These are phyloP conservation scores for Gymnopus androsaceus DNA, from an alignment of 1,284 basidiomycete genomes.

Conservation along the genomic window DNA sequence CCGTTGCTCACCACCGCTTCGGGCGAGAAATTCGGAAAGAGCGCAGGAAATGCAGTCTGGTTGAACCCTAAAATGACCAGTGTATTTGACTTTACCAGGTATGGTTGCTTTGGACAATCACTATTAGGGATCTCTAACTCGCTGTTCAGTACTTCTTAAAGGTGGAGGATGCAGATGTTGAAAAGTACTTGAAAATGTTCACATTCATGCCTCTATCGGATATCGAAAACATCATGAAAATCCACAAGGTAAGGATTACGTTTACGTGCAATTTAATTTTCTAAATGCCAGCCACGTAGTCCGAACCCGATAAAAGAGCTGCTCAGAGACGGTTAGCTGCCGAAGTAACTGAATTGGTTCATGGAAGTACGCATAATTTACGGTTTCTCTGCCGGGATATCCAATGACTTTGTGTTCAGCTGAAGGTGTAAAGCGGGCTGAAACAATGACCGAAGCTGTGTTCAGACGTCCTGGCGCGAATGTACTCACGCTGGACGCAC, in stretches of 20 bases:
- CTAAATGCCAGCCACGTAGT: conserved; percentile 36
- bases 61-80: conserved; percentile 76
- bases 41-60: conserved; percentile 95
- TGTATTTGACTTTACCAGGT: conserved; percentile 90
- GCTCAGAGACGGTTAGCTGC: conserved; percentile 84
- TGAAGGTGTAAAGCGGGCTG: conserved; percentile 48
- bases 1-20: conserved; percentile 88
- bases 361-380: conserved; percentile 62
- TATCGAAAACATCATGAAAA: conserved; percentile 59
- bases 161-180: conserved; percentile 81
- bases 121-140: conserved; percentile 6
- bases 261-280: not conserved
- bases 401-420: conserved; percentile 26
- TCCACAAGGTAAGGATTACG: conserved; percentile 55
- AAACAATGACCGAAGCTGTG: conserved; percentile 60
- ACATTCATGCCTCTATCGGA: conserved; percentile 71
- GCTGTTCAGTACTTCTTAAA: conserved; percentile 82
- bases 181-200: conserved; percentile 80
- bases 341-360: conserved; percentile 88
- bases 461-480: conserved; percentile 54
- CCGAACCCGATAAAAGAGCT: conserved; percentile 55
- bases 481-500: conserved; percentile 43
- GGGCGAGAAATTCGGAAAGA: conserved; percentile 98
- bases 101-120: conserved; percentile 19
- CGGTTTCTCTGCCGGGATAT: not conserved